Percentiles rank a stretch among this genome's conserved stretches.
phyloP scores from a whole-genome alignment of 805 yeast genomes.

The Cyberlindnera misumaiensis region DNA sequence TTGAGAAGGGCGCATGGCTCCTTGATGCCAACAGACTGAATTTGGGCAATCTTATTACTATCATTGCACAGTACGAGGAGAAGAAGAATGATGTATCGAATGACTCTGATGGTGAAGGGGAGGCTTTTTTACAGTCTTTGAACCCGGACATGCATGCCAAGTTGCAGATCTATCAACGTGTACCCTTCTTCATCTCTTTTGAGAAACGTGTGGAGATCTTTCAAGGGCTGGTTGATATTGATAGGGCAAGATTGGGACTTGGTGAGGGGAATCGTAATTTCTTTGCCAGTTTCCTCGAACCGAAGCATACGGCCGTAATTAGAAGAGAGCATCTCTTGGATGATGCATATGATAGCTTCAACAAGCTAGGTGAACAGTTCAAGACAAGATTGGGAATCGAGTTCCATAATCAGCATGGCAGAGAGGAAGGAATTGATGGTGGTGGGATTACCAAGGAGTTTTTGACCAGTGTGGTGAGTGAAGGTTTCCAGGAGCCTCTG shows the following conservation, averaged over 20 bases:
- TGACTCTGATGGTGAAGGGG: conserved; percentile 21
- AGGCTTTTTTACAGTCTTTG: conserved; percentile 9
- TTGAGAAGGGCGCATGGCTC: conserved; percentile 51
- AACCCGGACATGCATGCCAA: conserved; percentile 23
- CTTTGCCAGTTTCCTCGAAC: not conserved
- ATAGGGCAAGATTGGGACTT: conserved; percentile 30
- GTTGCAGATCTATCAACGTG: conserved; percentile 46
- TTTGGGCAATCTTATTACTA: conserved; percentile 29
- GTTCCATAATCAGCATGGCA: conserved; percentile 66
- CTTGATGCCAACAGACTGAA: conserved; percentile 26
- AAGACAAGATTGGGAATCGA: conserved; percentile 56
- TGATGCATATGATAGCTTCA: conserved; percentile 64
- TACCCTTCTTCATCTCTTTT: conserved; percentile 81
- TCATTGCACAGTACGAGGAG: conserved; percentile 39
- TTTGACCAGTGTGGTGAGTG: conserved; percentile 61
- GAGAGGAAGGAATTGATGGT: conserved; percentile 92
- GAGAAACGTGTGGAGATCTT: conserved; percentile 67
- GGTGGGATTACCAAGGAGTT: conserved; percentile 95
- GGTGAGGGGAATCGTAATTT: not conserved
- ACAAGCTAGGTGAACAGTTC: conserved; percentile 45
- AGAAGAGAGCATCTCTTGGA: conserved; percentile 65
- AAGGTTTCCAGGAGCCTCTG: conserved; percentile 47
- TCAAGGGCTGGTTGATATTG: conserved; percentile 52
- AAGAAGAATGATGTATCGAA: conserved; percentile 16
- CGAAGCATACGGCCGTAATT: conserved; percentile 39